Evolutionary conservation across 306 rosid species (phyloP).

Genomic region (Hylodesmum podocarpum): DNA sequence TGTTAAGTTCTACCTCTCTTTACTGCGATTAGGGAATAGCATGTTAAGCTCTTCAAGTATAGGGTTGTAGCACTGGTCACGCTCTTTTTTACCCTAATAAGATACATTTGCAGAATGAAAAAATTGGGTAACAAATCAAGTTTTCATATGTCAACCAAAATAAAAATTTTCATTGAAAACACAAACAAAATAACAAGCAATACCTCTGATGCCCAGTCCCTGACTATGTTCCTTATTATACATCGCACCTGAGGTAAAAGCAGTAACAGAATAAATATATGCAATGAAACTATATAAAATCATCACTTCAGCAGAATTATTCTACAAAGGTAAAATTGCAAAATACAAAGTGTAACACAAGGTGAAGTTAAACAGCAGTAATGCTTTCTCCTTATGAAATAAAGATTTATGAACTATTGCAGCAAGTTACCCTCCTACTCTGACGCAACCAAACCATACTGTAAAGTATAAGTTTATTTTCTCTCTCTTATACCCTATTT

Average conservation of each 20-base stretch:
- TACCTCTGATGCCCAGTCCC: constrained; percentile 99
- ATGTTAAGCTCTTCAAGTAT: constrained; percentile 83
- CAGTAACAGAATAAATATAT: not conserved
- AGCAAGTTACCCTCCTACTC: not conserved
- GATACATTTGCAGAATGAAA: constrained; percentile 23
- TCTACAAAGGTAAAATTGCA: not conserved
- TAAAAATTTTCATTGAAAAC: not conserved
- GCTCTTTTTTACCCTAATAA: constrained; percentile 84
- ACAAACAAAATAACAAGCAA: not conserved
- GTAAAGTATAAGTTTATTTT: not conserved
- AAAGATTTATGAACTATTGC: constrained; percentile 1
- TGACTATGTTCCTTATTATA: constrained; percentile 79
- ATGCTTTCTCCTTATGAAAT: not conserved
- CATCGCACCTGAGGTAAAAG: constrained; percentile 75
- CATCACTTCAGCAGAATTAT: constrained; percentile 5
- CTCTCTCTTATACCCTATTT: not conserved
- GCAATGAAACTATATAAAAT: constrained; percentile 7
- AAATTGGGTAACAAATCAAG: not conserved
- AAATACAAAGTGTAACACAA: not conserved
- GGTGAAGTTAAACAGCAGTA: not conserved
- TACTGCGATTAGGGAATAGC: constrained; percentile 63
- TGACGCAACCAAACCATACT: not conserved
- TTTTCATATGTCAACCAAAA: not conserved
- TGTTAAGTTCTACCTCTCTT: constrained; percentile 52
- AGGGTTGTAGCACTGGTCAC: constrained; percentile 95